A percentile compares a stretch with the other conserved stretches of the same genome.
These are phyloP conservation scores for Helotiales sp. DNA, from an alignment of 2,329 filamentous ascomycete genomes.

Conservation along the genomic window DNA sequence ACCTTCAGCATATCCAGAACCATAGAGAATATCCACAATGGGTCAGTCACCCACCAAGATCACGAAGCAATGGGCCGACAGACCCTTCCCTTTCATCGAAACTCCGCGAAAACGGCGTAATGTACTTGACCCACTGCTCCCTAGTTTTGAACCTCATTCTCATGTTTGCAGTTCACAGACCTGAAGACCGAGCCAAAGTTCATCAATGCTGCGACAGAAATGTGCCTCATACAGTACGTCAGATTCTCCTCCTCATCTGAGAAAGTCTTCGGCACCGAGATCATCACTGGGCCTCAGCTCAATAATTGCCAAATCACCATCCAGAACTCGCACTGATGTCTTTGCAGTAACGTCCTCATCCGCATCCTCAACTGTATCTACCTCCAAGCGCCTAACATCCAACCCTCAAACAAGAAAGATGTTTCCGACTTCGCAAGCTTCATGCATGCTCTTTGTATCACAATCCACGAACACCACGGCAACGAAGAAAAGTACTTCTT, in stretches of 20 bases:
- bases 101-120: constrained; percentile 17
- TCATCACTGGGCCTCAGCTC: too few species aligned
- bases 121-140: constrained; percentile 4
- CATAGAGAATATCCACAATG: constrained; percentile 2
- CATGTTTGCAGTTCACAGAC: constrained; percentile 9
- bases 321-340: too few species aligned
- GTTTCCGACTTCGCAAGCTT: constrained; percentile 36
- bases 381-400: constrained; percentile 37
- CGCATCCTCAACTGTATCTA: constrained; percentile 40
- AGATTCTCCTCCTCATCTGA: too few species aligned
- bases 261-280: too few species aligned
- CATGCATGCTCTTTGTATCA: constrained; percentile 32
- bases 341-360: constrained; percentile 37
- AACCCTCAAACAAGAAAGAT: constrained; percentile 38
- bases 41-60: constrained; percentile 14
- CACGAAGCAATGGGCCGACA: constrained; percentile 25
- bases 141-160: background rate
- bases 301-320: too few species aligned
- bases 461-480: constrained; percentile 41
- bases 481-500: constrained; percentile 42
- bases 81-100: constrained; percentile 24
- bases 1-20: too few species aligned
- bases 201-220: constrained; percentile 34
- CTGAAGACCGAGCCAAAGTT: constrained; percentile 10
- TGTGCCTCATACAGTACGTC: constrained; percentile 37